A percentile compares a stretch with the other conserved stretches of the same genome.
Conservation (phyloP, 1,284 basidiomycete genomes). For the Salmacisia buchloeana region DNA sequence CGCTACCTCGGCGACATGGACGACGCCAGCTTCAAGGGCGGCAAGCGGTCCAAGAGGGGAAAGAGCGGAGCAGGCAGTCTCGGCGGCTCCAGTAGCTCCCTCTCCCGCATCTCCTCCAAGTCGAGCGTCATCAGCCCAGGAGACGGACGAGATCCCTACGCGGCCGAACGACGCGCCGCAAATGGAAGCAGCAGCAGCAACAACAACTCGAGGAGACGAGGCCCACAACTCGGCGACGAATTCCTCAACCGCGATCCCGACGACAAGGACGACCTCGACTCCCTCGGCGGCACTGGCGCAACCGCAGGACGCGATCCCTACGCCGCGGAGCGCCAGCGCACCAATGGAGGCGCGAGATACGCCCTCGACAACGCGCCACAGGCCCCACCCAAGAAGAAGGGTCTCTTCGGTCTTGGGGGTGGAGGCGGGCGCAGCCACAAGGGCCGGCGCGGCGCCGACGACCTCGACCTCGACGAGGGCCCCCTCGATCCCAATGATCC, state of each 20-base stretch:
- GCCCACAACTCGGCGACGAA: not conserved
- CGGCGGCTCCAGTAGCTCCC: not conserved
- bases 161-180: not conserved
- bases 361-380: too few species aligned
- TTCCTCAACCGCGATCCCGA: not conserved
- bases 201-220: not conserved
- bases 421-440: too few species aligned
- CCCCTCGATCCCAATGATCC: not conserved
- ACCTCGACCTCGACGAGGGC: not conserved
- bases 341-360: too few species aligned
- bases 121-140: not conserved
- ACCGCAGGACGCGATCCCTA: too few species aligned
- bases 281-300: too few species aligned
- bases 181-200: not conserved
- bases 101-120: constrained; percentile 1
- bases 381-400: too few species aligned
- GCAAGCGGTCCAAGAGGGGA: not conserved
- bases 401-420: too few species aligned
- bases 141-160: not conserved
- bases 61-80: not conserved
- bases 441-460: too few species aligned
- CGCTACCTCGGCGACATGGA: not conserved
- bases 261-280: too few species aligned
- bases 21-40: not conserved
- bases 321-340: too few species aligned